phyloP scores from a whole-genome alignment of 108 stramenopile species.

The Cyclotella baltica region DNA sequence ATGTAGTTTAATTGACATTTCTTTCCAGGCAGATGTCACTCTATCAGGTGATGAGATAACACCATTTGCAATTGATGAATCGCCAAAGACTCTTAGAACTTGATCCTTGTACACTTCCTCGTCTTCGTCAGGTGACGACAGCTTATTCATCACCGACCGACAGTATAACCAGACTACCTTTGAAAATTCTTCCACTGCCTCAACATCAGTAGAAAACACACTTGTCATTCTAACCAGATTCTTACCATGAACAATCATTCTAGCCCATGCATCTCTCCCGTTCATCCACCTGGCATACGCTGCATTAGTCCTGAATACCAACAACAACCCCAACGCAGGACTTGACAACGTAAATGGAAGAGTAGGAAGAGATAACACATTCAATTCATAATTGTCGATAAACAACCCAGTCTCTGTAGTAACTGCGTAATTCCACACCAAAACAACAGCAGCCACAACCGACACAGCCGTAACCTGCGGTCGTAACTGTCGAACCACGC shows the following conservation, averaged over 20 bases:
- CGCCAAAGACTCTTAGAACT: constrained; percentile 14
- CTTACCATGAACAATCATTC: constrained; percentile 53
- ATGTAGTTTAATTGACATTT: constrained; percentile 52
- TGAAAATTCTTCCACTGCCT: constrained; percentile 45
- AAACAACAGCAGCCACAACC: constrained; percentile 37
- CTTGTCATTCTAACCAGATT: constrained; percentile 64
- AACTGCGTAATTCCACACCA: constrained; percentile 45
- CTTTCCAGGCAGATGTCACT: constrained; percentile 49
- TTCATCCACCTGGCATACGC: constrained; percentile 70
- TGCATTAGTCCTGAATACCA: constrained; percentile 79
- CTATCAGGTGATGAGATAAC: constrained; percentile 35
- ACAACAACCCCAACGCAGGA: constrained; percentile 67
- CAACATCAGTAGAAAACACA: constrained; percentile 38
- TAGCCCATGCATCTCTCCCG: constrained; percentile 64
- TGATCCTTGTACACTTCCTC: constrained; percentile 45
- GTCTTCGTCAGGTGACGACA: constrained; percentile 57
- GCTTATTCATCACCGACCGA: constrained; percentile 55
- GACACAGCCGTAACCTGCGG: constrained; percentile 53
- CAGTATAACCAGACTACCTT: constrained; percentile 54
- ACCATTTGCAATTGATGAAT: too few species aligned
- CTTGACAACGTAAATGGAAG: constrained; percentile 68
- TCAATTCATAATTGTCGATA: constrained; percentile 15
- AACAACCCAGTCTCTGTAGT: background rate
- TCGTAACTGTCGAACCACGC: constrained; percentile 57
- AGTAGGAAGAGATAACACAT: constrained; percentile 56